Base-by-base conservation (phyloP, 2,329 filamentous ascomycete genomes). In the Ophiostoma australiae region DNA sequence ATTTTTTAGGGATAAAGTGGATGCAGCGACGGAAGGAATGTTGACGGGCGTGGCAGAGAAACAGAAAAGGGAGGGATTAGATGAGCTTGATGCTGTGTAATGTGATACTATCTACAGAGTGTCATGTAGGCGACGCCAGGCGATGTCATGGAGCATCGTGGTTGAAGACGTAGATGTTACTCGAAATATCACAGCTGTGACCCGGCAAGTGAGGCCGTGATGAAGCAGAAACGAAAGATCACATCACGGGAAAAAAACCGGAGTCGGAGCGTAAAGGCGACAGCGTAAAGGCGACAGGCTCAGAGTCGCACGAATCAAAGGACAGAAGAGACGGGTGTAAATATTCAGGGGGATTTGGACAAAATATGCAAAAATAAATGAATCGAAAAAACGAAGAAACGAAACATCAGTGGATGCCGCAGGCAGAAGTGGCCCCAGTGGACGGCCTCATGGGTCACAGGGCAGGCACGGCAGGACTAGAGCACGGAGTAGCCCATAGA, bases 41-140 rank as follows among this genome's bases (percentile, higher is more conserved):
- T 31, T 58, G 52, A 58, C 52, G n/a, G 23, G 52, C 52, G 52
- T 58, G 52, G 33, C 61, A 65, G 33, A 33, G 61, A 65, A 65
- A 65, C 61, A 65, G 61, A 20, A 17, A 23, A 65, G 23, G 23
- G 52, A 58, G 52, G 37, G 17, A 20, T n/a, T n/a, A 20, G 15
- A 44, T 44, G 41, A 44, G 41, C 37, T 39, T 39, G 37, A 44
- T 44, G 41, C 41, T 44, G 41, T 48, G 44, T 20, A 17, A 7
- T 17, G 44, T 48, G 44, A 17, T 48, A n/a, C 17, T n/a, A 48
- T 48, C 39, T 41, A 41, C 39, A 13, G 44, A 10, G 17, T 8
- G 20, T n/a, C 20, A 7, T 6, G 44, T 48, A 48, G 44, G 44
- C 44, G 44, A 48, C 6, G 20, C 8, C 41, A 20, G 13, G 7